Evolutionary conservation across 2,329 filamentous ascomycete genomes (phyloP).

Genomic region (Fusarium bulbicola): DNA sequence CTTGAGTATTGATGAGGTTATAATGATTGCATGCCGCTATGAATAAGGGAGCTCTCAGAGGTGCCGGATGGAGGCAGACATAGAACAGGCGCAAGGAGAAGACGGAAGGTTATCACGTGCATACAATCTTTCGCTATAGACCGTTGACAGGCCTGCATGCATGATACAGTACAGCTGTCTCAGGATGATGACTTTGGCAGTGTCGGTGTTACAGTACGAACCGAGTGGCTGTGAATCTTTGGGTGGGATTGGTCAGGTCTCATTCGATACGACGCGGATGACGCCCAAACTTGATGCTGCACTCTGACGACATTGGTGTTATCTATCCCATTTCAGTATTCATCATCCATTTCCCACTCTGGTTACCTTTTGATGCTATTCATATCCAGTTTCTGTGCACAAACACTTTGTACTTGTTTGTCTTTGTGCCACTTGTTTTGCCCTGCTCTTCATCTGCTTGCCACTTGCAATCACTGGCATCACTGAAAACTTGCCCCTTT

Average conservation of each 20-base stretch:
- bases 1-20: constrained; percentile 30
- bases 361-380: constrained; percentile 4
- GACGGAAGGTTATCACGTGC: constrained; percentile 38
- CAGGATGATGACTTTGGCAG: constrained; percentile 19
- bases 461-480: constrained; percentile 25
- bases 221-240: constrained; percentile 17
- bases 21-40: constrained; percentile 38
- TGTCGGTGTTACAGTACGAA: constrained; percentile 16
- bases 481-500: neutral
- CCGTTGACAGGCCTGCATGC: constrained; percentile 12
- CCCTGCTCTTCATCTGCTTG: constrained; percentile 1
- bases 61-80: constrained; percentile 30
- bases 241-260: constrained; percentile 31
- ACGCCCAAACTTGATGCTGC: constrained; percentile 27
- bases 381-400: neutral
- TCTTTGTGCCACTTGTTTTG: neutral
- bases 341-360: constrained; percentile 7
- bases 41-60: constrained; percentile 17
- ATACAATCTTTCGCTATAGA: constrained; percentile 39
- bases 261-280: constrained; percentile 11
- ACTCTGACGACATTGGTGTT: constrained; percentile 26
- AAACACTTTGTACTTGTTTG: neutral
- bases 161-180: constrained; percentile 15
- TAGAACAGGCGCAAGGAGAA: constrained; percentile 40
- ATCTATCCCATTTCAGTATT: constrained; percentile 8